Evolutionary conservation across 805 yeast species (phyloP).

Genomic region (Suhomyces tanzawaensis): DNA sequence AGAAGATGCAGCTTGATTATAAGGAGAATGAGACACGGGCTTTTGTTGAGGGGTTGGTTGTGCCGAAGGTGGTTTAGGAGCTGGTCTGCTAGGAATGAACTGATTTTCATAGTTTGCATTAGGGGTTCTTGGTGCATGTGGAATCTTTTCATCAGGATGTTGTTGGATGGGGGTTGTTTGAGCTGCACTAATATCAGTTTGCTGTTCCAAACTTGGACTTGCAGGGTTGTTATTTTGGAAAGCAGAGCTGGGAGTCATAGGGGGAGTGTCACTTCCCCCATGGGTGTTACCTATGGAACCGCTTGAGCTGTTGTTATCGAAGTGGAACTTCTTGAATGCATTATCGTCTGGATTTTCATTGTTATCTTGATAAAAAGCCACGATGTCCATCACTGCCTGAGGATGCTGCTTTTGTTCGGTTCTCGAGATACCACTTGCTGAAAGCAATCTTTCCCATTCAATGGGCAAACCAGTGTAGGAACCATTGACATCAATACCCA

Average conservation of each 20-base stretch:
- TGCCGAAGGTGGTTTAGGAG: constrained; percentile 55
- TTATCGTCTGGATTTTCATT: constrained; percentile 43
- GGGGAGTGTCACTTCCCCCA: constrained; percentile 20
- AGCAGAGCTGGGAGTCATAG: constrained; percentile 24
- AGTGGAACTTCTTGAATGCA: constrained; percentile 44
- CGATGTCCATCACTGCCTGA: constrained; percentile 89
- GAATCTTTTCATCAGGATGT: constrained; percentile 7
- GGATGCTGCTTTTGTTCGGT: constrained; percentile 91
- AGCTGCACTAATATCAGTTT: neutral
- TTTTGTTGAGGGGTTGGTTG: constrained; percentile 10
- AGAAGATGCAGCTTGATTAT: constrained; percentile 2
- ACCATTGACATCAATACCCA: constrained; percentile 85
- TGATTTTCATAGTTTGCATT: constrained; percentile 36
- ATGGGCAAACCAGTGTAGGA: constrained; percentile 89
- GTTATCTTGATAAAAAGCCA: constrained; percentile 73
- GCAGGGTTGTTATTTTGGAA: constrained; percentile 8
- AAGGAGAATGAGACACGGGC: constrained; percentile 1
- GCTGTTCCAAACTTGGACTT: constrained; percentile 5
- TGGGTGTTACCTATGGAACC: constrained; percentile 19
- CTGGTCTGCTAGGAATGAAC: constrained; percentile 65
- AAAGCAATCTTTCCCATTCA: constrained; percentile 83
- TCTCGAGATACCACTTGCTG: constrained; percentile 82
- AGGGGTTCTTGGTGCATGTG: constrained; percentile 24
- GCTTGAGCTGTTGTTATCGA: constrained; percentile 21
- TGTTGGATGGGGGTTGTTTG: constrained; percentile 35